Conservation (phyloP, 2,329 filamentous ascomycete genomes). For the Scedosporium apiospermum region DNA sequence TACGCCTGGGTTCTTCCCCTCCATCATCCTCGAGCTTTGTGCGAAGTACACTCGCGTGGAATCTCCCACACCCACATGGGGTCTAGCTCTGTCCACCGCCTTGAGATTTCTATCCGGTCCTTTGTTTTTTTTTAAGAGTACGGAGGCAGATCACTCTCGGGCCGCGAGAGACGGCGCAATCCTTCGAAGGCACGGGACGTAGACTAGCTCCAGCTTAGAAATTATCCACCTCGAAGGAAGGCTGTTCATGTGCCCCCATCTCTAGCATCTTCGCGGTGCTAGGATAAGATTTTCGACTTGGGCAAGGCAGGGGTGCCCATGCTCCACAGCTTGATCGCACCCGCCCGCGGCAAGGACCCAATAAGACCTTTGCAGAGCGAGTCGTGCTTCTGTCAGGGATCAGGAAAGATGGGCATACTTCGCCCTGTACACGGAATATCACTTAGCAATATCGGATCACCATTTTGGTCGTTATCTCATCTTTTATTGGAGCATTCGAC, state of each 20-base stretch:
- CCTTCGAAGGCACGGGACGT: not conserved
- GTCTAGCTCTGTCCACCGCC: not conserved
- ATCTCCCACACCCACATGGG: not conserved
- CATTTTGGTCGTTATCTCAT: not conserved
- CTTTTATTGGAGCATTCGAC: not conserved
- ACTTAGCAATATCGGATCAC: not conserved
- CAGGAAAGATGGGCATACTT: not conserved
- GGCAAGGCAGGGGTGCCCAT: not conserved
- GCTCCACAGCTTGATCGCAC: not conserved
- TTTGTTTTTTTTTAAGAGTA: not conserved
- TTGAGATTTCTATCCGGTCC: not conserved
- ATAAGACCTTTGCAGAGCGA: not conserved
- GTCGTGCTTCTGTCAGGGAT: not conserved
- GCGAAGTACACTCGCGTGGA: not conserved
- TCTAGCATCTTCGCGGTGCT: no score
- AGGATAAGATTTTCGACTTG: no score
- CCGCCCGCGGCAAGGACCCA: not conserved
- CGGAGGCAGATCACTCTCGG: not conserved
- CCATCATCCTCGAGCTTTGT: not conserved
- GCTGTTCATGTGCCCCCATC: no score
- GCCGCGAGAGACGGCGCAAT: not conserved
- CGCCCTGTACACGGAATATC: no score
- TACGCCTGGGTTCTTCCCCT: constrained; percentile 2
- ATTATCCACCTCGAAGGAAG: not conserved
- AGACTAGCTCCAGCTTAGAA: not conserved